Conservation (phyloP, 371 early-diverging fungal species). For the Apophysomyces ossiformis region DNA sequence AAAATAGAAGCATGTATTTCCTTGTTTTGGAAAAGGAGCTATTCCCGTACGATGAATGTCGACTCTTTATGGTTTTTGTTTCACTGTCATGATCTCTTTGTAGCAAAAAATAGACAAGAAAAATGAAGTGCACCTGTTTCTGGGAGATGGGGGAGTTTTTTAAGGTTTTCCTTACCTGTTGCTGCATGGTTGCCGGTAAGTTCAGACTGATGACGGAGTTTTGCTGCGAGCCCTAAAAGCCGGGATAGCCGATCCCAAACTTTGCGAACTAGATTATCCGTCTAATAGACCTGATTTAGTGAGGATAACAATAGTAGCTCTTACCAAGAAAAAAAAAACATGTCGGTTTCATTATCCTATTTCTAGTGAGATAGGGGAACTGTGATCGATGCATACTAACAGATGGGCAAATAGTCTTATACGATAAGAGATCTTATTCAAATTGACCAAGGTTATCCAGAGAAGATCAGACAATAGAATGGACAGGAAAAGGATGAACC, state of each 20-base stretch:
- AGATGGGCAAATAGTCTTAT: no score
- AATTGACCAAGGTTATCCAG: no score
- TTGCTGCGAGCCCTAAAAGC: neutral
- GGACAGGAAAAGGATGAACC: neutral
- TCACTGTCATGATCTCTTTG: neutral
- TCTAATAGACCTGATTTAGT: slow-evolving; percentile 1
- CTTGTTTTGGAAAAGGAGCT: neutral
- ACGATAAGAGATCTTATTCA: no score
- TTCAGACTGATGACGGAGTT: neutral
- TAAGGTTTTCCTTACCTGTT: no score
- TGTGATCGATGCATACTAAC: no score
- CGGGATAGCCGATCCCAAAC: slow-evolving; percentile 1
- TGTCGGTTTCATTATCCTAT: no score
- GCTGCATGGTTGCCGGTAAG: no score
- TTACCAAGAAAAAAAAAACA: neutral
- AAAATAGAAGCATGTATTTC: neutral
- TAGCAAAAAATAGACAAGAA: no score
- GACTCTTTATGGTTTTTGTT: neutral
- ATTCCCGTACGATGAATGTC: neutral
- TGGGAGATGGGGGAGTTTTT: no score
- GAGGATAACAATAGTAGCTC: neutral
- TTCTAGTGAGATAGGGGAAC: no score
- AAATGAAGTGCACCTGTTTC: neutral
- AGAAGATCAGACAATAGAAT: no score
- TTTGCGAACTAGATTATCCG: neutral